Evolutionary conservation across 176 grass and related monocot genomes (phyloP).

Genomic region (Dactylis glomerata): DNA sequence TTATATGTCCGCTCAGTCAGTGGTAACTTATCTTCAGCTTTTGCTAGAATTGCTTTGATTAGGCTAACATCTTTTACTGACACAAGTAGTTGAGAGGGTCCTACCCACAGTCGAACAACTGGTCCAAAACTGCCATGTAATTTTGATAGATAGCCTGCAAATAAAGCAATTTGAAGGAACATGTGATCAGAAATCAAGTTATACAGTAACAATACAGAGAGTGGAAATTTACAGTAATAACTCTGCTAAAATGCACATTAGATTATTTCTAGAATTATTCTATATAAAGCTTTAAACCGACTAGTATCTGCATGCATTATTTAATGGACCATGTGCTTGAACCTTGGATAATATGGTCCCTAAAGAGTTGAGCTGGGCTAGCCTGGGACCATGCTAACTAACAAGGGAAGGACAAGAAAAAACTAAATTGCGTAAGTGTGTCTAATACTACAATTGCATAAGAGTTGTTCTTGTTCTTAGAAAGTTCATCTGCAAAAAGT

Average conservation of each 20-base stretch:
- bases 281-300: neutral
- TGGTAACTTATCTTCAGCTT: constrained; percentile 88
- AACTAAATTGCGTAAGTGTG: no score
- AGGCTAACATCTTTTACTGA: constrained; percentile 74
- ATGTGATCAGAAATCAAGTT: constrained; percentile 10
- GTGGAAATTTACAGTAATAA: neutral
- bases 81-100: constrained; percentile 85
- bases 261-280: neutral
- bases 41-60: constrained; percentile 72
- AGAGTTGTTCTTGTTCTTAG: neutral
- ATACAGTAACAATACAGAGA: neutral
- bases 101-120: constrained; percentile 76
- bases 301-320: neutral
- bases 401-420: neutral
- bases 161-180: constrained; percentile 12
- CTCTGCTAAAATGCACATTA: neutral
- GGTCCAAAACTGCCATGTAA: constrained; percentile 85
- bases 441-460: constrained; percentile 8
- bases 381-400: constrained; percentile 17
- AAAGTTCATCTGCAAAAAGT: neutral
- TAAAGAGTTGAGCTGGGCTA: constrained; percentile 22
- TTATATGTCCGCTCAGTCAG: constrained; percentile 73
- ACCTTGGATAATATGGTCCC: neutral
- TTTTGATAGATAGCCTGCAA: constrained; percentile 69
- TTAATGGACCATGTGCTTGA: neutral